Base-by-base conservation (phyloP, 148 eudicot species). In the Linanthus parryae region DNA sequence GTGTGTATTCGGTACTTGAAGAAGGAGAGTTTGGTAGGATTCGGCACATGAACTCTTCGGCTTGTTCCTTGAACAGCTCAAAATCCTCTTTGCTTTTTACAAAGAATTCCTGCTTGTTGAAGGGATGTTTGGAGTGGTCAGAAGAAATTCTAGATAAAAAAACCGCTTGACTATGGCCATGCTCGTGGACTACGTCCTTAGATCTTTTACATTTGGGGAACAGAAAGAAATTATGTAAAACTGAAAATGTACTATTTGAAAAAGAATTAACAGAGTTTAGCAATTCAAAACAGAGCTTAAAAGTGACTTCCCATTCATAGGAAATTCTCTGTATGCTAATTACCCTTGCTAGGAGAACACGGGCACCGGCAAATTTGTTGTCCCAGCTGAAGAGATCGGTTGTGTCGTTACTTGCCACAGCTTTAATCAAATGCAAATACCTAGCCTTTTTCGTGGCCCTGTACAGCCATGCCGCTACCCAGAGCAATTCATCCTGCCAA, bases 341-440 rank as follows among this genome's bases (percentile, higher is more conserved):
- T 62, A 88, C 96, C 80, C 91, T 73, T 8, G 99, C 75, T 41
- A 94, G 75, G 35, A 94, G 91, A 17, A 94, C 91, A 3, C 70
- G 62, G 15, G 99, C 96, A 35, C 99, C 99, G 0, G 96, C 99
- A 41, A 62, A 73, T 58, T 94, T 94, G 65, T 94, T 78, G 55
- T 94, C 99, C 99, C 99, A 94, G 37, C 96, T 88, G 52, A 94
- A 94, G 44, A 74, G 64, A 37, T 94, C 94, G 5, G 91, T 51
- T 0, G 63, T 80, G 14, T 84, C 82, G 50, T 76, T 78, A 14
- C 82, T 88, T 59, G 96, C 99, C 35, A 88, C 38, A 0, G 88
- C 75, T 29, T 69, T 58, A 38, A 88, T 54, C 57, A 82, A 72
- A 61, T 74, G 66, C 13, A 56, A 56, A 66, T 88, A 94, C 14